Base-by-base conservation (phyloP, 345 rosid species). In the Citrus reticulata region DNA sequence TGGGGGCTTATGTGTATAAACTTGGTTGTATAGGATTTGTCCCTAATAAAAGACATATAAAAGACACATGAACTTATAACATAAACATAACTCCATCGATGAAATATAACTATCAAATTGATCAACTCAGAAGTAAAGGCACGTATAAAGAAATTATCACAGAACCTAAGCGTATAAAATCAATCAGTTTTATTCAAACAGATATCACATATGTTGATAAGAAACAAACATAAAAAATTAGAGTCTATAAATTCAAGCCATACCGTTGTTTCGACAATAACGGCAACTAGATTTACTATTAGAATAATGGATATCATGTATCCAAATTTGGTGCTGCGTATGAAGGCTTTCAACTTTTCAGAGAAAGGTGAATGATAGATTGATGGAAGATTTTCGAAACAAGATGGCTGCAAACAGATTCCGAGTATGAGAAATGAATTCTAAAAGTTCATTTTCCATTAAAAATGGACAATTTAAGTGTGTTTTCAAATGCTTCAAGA, bases 181-280 rank as follows among this genome's bases (percentile, higher is more conserved):
- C 37, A 63, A 13, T 4, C 40, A 22, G 13, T 37, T 67, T 40
- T 35, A 9, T 67, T 67, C 46, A 20, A 67, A n/a, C 35, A 58
- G 62, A 35, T 49, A 54, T 17, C 7, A 8, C 25, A 72, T 37
- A 34, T 49, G 8, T 46, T 58, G 55, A 69, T 74, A 49, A 63
- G 24, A 71, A 40, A 42, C 27, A 51, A 75, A 55, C 46, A 5
- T 29, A 14, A 49, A 20, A 74, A 10, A 29, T 5, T 5, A 64
- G 32, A 19, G 63, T 42, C 27, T 27, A 51, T 6, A 75, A 19
- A 40, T 54, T 76, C 27, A 68, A 76, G 72, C 51, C 87, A 77
- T 93, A 96, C 99, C 97, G 97, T 93, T 81, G 99, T 91, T 85
- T 94, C 99, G 58, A 91, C 85, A 62, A 94, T 85, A 72, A 96